phyloP scores from a whole-genome alignment of 495 filamentous ascomycete species.

The Tuber calosporum region DNA sequence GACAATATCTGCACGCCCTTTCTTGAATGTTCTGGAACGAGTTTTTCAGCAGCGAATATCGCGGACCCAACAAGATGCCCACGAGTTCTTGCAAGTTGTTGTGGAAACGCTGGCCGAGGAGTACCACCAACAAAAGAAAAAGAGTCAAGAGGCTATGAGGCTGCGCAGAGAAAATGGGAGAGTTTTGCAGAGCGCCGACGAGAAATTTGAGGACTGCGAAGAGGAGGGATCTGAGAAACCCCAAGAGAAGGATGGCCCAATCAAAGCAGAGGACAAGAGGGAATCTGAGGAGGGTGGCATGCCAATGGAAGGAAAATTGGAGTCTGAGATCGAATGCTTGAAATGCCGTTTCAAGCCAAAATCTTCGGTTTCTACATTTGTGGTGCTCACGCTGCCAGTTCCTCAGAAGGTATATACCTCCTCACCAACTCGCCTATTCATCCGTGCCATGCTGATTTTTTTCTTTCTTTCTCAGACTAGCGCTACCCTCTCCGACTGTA shows the following conservation, averaged over 20 bases:
- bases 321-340: slow-evolving; percentile 88
- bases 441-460: slow-evolving; percentile 14
- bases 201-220: slow-evolving; percentile 5
- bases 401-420: slow-evolving; percentile 58
- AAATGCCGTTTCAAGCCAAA: slow-evolving; percentile 84
- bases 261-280: slow-evolving; percentile 23
- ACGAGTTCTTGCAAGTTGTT: slow-evolving; percentile 92
- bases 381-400: slow-evolving; percentile 85
- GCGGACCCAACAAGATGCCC: slow-evolving; percentile 94
- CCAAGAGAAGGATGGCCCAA: slow-evolving; percentile 16
- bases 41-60: slow-evolving; percentile 86
- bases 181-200: slow-evolving; percentile 6
- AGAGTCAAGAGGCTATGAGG: slow-evolving; percentile 13
- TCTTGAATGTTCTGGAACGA: slow-evolving; percentile 70
- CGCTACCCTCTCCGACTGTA: slow-evolving; percentile 64
- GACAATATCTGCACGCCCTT: slow-evolving; percentile 75
- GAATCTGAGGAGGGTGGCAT: slow-evolving; percentile 32
- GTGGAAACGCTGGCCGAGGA: slow-evolving; percentile 88
- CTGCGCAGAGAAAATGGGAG: slow-evolving; percentile 14
- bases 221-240: slow-evolving; percentile 6
- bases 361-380: slow-evolving; percentile 73
- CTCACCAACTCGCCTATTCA: slow-evolving; percentile 46
- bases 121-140: slow-evolving; percentile 55
- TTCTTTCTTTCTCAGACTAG: slow-evolving; percentile 45
- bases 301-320: slow-evolving; percentile 51